A percentile compares a stretch with the other conserved stretches of the same genome.
These are phyloP conservation scores for Omphalotus guepiniiformis DNA, from an alignment of 768 basidiomycete genomes.

Conservation along the genomic window DNA sequence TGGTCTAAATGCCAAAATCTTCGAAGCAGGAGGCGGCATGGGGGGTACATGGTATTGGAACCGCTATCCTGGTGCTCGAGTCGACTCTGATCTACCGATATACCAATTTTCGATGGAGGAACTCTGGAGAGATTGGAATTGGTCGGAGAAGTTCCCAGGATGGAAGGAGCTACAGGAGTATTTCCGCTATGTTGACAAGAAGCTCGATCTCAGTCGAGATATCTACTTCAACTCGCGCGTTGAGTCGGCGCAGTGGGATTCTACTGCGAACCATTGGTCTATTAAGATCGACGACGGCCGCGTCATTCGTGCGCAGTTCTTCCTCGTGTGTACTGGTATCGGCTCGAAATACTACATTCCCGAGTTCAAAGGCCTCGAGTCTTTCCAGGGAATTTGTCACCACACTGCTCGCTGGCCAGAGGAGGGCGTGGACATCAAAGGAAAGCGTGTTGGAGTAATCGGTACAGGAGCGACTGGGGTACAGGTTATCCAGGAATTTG, in stretches of 20 bases:
- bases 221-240: constrained; percentile 13
- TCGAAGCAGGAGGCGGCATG: constrained; percentile 13
- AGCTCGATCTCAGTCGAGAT: constrained; percentile 12
- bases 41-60: constrained; percentile 17
- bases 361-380: constrained; percentile 4
- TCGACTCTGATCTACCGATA: constrained; percentile 13
- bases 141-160: constrained; percentile 8
- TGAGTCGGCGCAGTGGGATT: constrained; percentile 11
- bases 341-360: constrained; percentile 8
- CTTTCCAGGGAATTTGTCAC: constrained; percentile 7
- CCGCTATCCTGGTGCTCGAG: constrained; percentile 8
- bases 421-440: not conserved
- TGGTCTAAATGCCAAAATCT: constrained; percentile 10
- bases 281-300: constrained; percentile 8
- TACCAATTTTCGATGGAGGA: constrained; percentile 14
- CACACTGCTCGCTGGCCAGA: constrained; percentile 6
- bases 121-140: constrained; percentile 12
- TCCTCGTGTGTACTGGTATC: constrained; percentile 15
- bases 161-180: constrained; percentile 12
- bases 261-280: constrained; percentile 9
- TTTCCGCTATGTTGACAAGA: constrained; percentile 14
- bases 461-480: constrained; percentile 17
- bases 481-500: constrained; percentile 13
- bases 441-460: constrained; percentile 6
- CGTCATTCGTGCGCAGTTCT: constrained; percentile 7